Base-by-base conservation (phyloP, 257 asterid species). In the Catharanthus roseus region DNA sequence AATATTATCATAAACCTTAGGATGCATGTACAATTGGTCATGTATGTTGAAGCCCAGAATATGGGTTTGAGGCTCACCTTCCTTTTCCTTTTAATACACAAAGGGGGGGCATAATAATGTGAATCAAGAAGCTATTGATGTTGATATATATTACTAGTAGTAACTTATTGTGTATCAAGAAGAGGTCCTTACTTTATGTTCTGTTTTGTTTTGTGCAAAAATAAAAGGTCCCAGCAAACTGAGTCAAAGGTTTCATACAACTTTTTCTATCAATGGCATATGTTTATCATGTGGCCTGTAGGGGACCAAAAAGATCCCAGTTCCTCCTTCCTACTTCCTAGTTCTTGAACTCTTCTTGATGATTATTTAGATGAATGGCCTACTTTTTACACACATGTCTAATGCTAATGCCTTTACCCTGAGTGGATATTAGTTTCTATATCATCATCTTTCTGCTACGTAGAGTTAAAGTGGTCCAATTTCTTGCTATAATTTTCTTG, bases 401-500 rank as follows among this genome's bases (percentile, higher is more conserved):
- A 51, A 21, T 21, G 58, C 58, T 0, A 51, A 38, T 3, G 42
- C 42, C 42, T 38, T 38, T 38, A 38, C 5, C 8, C 42, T 38
- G 3, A 3, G n/a, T 8, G 8, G 42, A 3, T 8, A 3, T 38
- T 8, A 38, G 3, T 38, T 38, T 38, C 42, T 38, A 8, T 38
- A 8, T 38, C 42, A 38, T 38, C 42, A 38, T n/a, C n/a, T n/a
- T n/a, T n/a, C n/a, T n/a, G n/a, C n/a, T n/a, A n/a, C n/a, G n/a
- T 38, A 38, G 42, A 34, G 36, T 34, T 2, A 47, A 73, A 68
- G 89, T 84, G 85, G 89, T 77, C 88, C 89, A 36, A 65, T 57
- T 57, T 55, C 74, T 36, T 65, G 51, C 38, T 16, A 79, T 77
- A 75, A 63, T 65, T 44, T 55, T 83, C 60, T 64, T 75, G 78